phyloP scores from a whole-genome alignment of 2,329 filamentous ascomycete species.

The Colletotrichum sidae region DNA sequence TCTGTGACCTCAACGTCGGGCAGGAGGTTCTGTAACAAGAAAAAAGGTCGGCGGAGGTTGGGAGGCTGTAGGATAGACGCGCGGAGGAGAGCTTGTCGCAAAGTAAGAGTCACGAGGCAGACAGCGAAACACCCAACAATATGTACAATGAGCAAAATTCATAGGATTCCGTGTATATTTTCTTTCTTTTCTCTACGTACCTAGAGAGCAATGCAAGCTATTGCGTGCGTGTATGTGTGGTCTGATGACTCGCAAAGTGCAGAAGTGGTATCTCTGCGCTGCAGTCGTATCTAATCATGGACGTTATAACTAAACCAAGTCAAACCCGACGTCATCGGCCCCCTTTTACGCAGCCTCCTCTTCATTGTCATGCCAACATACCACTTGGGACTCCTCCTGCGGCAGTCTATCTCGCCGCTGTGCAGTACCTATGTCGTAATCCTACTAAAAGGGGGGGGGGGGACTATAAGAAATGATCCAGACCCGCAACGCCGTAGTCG shows the following conservation, averaged over 20 bases:
- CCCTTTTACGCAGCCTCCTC: neutral
- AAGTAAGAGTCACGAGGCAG: neutral
- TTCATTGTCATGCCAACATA: neutral
- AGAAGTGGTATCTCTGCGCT: constrained; percentile 1
- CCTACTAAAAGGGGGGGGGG: neutral
- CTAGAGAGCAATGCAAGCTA: neutral
- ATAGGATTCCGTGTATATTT: constrained; percentile 25
- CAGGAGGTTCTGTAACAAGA: neutral
- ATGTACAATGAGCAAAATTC: constrained; percentile 27
- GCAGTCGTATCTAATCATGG: constrained; percentile 8
- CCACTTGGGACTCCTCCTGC: neutral
- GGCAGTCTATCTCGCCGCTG: neutral
- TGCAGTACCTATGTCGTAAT: too few relatives aligned
- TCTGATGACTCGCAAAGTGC: neutral
- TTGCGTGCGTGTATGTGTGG: neutral
- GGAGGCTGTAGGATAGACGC: constrained; percentile 29
- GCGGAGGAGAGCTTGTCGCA: neutral
- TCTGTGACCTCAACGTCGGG: constrained; percentile 24
- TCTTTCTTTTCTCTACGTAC: neutral
- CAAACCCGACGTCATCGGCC: neutral
- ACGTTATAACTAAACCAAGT: neutral
- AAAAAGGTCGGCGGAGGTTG: neutral
- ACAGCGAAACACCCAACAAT: constrained; percentile 17
- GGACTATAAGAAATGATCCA: neutral
- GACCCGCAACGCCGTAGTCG: neutral